phyloP scores from a whole-genome alignment of 805 yeast genomes.

The Nakazawaea holstii region DNA sequence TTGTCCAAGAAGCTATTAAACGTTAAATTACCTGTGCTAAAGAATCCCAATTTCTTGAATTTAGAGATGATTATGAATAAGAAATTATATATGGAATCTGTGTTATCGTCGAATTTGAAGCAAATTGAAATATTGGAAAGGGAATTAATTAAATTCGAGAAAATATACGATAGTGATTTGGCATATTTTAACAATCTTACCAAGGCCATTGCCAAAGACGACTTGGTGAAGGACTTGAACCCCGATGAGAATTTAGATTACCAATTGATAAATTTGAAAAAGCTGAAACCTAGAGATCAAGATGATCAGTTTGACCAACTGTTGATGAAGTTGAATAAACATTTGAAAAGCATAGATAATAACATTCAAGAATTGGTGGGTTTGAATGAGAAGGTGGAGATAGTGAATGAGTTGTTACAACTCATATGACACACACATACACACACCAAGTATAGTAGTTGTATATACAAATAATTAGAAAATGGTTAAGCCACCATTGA shows the following conservation, averaged over 20 bases:
- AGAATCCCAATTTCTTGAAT: background rate
- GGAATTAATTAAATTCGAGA: conserved; percentile 6
- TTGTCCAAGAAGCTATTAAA: background rate
- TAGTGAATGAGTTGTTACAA: conserved; percentile 5
- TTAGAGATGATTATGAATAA: background rate
- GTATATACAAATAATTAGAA: background rate
- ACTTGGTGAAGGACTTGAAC: background rate
- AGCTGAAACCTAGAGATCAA: background rate
- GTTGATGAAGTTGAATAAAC: conserved; percentile 2
- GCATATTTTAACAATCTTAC: conserved; percentile 1
- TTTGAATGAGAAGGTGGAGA: conserved; percentile 1
- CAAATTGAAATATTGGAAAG: conserved; percentile 7
- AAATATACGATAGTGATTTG: conserved; percentile 1
- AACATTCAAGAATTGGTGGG: conserved; percentile 1
- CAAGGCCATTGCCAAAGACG: background rate
- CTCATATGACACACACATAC: background rate
- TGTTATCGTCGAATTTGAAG: conserved; percentile 9
- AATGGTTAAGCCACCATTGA: background rate
- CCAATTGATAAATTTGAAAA: background rate
- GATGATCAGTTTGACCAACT: conserved; percentile 2
- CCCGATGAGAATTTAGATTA: conserved; percentile 4
- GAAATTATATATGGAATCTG: conserved; percentile 9
- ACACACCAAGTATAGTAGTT: no score
- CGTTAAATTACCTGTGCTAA: conserved; percentile 4
- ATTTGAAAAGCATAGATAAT: conserved; percentile 3